Base-by-base conservation (phyloP, 2,329 filamentous ascomycete genomes). In the Talaromyces amestolkiae region DNA sequence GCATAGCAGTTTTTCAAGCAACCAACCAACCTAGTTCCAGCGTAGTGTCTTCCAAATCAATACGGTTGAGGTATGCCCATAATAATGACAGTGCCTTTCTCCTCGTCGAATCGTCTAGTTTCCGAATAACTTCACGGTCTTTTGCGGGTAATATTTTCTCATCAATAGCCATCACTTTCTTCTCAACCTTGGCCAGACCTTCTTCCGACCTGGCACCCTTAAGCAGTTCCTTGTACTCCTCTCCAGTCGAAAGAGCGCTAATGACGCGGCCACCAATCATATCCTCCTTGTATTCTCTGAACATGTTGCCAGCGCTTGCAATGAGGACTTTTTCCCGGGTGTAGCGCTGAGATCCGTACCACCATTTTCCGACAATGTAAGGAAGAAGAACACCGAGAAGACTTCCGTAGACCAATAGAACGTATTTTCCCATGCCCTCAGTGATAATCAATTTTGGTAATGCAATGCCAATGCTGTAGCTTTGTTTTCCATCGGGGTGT, bases 401-500 rank as follows among this genome's bases (percentile, higher is more conserved):
- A 39, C 90, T 79, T 43, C 92, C 93, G 77, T 99, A 99, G 69
- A 97, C 85, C 65, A 97, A 83, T 67, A 99, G 84, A 63, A 99
- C 91, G 75, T 96, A 98, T 82, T 97, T 98, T 70, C 93, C 94
- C 77, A 95, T 96, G 64, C 93, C 94, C 70, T 97, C 92, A 15
- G 91, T 91, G 64, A 99, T 86, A 72, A 99, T 93, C 79, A 95
- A 92, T 77, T 95, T 90, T 54, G 95, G 95, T 54, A 99, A 85
- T 54, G 94, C 95, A 70, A 99, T 99, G 69, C 95, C 94, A 74
- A 99, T 98, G 80, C 93, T 97, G 80, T 93, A 95, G 77, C 93
- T 94, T 81, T 99, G 95, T 85, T 97, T 98, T 75, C 95, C 95
- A 76, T 99, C 95, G 7, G 95, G 95, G 78, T 99, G 93, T 64